Percentiles rank a stretch among this genome's conserved stretches.
Evolutionary conservation across 306 rosid species (phyloP).

Genomic region (Fragaria nilgerrensis): DNA sequence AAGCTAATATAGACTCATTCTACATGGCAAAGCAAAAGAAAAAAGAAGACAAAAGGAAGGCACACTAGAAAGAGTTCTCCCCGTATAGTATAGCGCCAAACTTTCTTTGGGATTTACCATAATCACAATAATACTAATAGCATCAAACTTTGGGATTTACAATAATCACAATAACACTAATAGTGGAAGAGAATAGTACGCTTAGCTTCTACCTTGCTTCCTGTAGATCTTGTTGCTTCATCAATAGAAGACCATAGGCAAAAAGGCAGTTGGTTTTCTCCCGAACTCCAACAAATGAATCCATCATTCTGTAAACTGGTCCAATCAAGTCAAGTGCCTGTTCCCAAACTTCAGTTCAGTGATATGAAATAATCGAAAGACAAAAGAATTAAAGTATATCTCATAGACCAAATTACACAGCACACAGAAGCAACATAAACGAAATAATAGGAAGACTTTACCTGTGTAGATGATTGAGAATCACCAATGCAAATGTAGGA

Average conservation of each 20-base stretch:
- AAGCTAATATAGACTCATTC: background rate
- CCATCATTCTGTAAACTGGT: slow-evolving; percentile 87
- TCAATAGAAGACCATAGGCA: slow-evolving; percentile 87
- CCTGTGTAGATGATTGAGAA: slow-evolving; percentile 91
- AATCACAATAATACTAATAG: background rate
- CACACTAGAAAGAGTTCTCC: background rate
- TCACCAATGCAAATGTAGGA: slow-evolving; percentile 94
- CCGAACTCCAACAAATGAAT: slow-evolving; percentile 96
- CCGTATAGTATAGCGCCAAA: background rate
- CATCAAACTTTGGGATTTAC: background rate
- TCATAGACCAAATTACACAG: slow-evolving; percentile 10
- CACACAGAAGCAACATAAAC: slow-evolving; percentile 14
- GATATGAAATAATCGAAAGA: slow-evolving; percentile 14
- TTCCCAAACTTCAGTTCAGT: slow-evolving; percentile 31
- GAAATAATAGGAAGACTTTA: slow-evolving; percentile 25
- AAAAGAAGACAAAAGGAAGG: background rate
- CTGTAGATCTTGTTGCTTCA: slow-evolving; percentile 93
- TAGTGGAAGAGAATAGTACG: slow-evolving; percentile 13
- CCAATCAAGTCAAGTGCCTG: slow-evolving; percentile 96
- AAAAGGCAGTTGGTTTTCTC: slow-evolving; percentile 93
- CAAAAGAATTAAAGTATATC: slow-evolving; percentile 6
- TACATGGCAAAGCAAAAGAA: background rate
- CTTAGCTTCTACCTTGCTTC: slow-evolving; percentile 72
- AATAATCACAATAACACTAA: background rate
- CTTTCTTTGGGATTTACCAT: background rate